Percentiles rank a stretch among this genome's conserved stretches.
Evolutionary conservation across 352 stramenopile genomes (phyloP).

Genomic region (Phytophthora cactorum): DNA sequence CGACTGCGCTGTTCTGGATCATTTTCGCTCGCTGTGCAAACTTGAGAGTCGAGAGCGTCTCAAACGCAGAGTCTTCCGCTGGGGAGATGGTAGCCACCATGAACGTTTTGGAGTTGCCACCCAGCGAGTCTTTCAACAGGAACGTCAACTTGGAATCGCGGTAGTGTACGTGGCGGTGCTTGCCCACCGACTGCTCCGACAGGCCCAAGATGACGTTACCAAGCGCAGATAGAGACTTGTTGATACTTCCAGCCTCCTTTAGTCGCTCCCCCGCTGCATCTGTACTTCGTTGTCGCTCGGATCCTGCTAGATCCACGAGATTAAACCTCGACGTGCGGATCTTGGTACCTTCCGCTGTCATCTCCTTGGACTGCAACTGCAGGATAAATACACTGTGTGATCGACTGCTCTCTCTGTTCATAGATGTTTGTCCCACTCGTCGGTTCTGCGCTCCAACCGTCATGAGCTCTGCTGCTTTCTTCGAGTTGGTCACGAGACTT

Average conservation of each 20-base stretch:
- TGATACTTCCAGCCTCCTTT: conserved; percentile 98
- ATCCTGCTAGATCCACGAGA: conserved; percentile 98
- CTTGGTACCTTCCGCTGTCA: conserved; percentile 61
- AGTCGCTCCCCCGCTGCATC: conserved; percentile 94
- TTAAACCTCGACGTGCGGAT: conserved; percentile 94
- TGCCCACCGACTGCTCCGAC: conserved; percentile 80
- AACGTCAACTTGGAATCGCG: conserved; percentile 89
- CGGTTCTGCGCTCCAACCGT: conserved; percentile 75
- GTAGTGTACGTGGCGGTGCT: conserved; percentile 86
- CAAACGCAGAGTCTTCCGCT: conserved; percentile 84
- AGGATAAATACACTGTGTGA: conserved; percentile 89
- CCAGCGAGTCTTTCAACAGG: conserved; percentile 83
- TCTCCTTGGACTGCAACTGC: conserved; percentile 77
- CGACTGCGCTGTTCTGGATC: conserved; percentile 86
- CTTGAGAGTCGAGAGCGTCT: conserved; percentile 86
- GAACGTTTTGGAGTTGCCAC: conserved; percentile 88
- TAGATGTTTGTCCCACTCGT: conserved; percentile 80
- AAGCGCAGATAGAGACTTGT: conserved; percentile 95
- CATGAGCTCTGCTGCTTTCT: conserved; percentile 80
- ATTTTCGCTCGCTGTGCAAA: conserved; percentile 87
- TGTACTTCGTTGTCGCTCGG: conserved; percentile 96
- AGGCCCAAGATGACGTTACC: conserved; percentile 95
- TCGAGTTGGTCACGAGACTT: conserved; percentile 68
- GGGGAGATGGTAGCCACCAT: conserved; percentile 88
- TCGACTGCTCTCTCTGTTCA: conserved; percentile 87